Conservation (phyloP, 2,329 filamentous ascomycete species). For the Microsporum audouinii region DNA sequence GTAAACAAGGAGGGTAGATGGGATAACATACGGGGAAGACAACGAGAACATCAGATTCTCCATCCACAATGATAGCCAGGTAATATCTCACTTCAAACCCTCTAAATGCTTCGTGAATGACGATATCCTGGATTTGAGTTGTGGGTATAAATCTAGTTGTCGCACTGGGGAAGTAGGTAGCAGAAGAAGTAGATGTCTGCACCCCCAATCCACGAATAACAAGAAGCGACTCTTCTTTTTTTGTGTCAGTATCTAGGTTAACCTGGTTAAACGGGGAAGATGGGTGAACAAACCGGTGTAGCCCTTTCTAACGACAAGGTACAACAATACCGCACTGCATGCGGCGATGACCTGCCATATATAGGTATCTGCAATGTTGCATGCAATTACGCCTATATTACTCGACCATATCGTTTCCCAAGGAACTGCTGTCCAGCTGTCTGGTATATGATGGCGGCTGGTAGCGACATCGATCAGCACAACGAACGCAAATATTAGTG, state of each 20-base stretch:
- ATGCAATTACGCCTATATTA: constrained; percentile 22
- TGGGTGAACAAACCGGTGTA: constrained; percentile 38
- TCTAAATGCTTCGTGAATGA: constrained; percentile 88
- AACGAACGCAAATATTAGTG: constrained; percentile 33
- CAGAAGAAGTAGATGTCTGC: constrained; percentile 65
- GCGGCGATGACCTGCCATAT: constrained; percentile 35
- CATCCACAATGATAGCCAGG: constrained; percentile 78
- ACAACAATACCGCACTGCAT: constrained; percentile 31
- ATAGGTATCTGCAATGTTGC: constrained; percentile 28
- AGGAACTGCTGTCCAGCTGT: constrained; percentile 19
- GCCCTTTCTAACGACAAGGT: constrained; percentile 36
- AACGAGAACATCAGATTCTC: constrained; percentile 80
- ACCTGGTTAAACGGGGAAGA: constrained; percentile 13
- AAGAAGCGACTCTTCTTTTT: constrained; percentile 67
- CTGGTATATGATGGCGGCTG: constrained; percentile 22
- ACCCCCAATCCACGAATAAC: constrained; percentile 82
- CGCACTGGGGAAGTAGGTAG: constrained; percentile 53
- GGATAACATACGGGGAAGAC: constrained; percentile 61
- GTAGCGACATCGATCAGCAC: constrained; percentile 28
- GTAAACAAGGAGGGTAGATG: background rate
- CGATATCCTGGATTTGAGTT: constrained; percentile 79
- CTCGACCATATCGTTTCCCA: constrained; percentile 27
- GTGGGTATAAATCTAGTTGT: constrained; percentile 77
- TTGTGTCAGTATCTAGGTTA: background rate
- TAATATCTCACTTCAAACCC: constrained; percentile 89